Percentiles rank a stretch among this genome's conserved stretches.
Conservation (phyloP, 306 rosid species). For the Boehmeria nivea region DNA sequence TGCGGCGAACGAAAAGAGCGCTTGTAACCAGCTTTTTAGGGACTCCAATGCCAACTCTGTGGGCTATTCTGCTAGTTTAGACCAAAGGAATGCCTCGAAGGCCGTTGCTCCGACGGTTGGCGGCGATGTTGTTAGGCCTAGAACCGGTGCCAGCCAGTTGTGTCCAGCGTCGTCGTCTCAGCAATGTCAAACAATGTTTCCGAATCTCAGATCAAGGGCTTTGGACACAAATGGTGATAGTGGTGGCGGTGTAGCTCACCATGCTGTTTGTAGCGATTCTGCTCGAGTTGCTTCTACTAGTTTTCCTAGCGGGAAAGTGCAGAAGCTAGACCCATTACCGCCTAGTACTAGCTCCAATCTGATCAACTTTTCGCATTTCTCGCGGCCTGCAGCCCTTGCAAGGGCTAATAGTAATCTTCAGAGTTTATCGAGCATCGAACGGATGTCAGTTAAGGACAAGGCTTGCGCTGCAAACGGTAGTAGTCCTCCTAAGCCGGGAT, state of each 20-base stretch:
- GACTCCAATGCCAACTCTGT: constrained; percentile 38
- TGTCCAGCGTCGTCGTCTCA: constrained; percentile 42
- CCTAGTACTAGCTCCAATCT: constrained; percentile 37
- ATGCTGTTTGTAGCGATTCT: too few relatives aligned
- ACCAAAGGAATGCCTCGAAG: constrained; percentile 42
- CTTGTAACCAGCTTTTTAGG: constrained; percentile 40
- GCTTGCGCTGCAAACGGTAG: constrained; percentile 29
- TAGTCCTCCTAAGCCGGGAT: constrained; percentile 37
- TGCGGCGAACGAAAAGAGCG: constrained; percentile 42
- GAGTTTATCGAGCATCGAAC: constrained; percentile 29
- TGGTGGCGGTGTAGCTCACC: too few relatives aligned
- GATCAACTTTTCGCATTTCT: constrained; percentile 77
- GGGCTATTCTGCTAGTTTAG: constrained; percentile 31
- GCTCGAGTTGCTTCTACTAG: constrained; percentile 39
- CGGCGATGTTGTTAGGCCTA: constrained; percentile 37
- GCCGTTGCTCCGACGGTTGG: constrained; percentile 42
- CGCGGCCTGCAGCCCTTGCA: constrained; percentile 55
- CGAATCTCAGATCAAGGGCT: constrained; percentile 42
- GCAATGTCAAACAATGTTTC: constrained; percentile 49
- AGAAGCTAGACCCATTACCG: constrained; percentile 58
- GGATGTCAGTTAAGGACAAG: constrained; percentile 33
- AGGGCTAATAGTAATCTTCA: constrained; percentile 52
- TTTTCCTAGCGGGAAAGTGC: constrained; percentile 38
- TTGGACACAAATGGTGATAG: constrained; percentile 34
- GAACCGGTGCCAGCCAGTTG: constrained; percentile 33